A percentile compares a stretch with the other conserved stretches of the same genome.
Evolutionary conservation across 148 eudicot genomes (phyloP).

Genomic region (Linanthus parryae): DNA sequence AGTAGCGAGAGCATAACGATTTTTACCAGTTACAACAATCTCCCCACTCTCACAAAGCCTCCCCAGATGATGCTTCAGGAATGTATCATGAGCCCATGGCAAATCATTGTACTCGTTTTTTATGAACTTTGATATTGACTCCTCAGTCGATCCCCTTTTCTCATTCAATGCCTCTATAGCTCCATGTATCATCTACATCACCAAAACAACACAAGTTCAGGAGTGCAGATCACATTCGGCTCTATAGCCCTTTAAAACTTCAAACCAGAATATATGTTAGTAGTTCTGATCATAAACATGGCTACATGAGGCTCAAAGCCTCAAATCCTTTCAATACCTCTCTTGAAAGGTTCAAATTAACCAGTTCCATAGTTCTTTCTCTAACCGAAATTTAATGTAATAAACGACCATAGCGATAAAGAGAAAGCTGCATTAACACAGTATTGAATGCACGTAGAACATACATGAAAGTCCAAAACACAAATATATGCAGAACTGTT

Average conservation of each 20-base stretch:
- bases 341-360: too few species aligned
- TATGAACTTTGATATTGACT: slow-evolving; percentile 39
- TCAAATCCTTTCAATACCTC: not conserved
- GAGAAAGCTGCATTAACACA: too few species aligned
- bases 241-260: not conserved
- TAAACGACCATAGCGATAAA: too few species aligned
- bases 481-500: too few species aligned
- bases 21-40: slow-evolving; percentile 17
- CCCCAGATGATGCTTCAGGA: slow-evolving; percentile 40
- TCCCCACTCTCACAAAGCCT: slow-evolving; percentile 44
- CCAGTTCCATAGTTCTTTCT: too few species aligned
- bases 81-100: slow-evolving; percentile 53
- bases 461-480: too few species aligned
- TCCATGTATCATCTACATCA: slow-evolving; percentile 51
- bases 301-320: not conserved
- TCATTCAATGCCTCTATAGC: slow-evolving; percentile 42
- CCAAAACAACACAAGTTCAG: not conserved
- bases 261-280: not conserved
- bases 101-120: slow-evolving; percentile 30
- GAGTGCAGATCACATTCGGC: not conserved
- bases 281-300: not conserved
- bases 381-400: too few species aligned
- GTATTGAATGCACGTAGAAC: too few species aligned
- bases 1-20: slow-evolving; percentile 15
- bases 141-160: slow-evolving; percentile 47